Evolutionary conservation across 176 grass and related monocot species (phyloP).

Genomic region (Oryza glumipatula): DNA sequence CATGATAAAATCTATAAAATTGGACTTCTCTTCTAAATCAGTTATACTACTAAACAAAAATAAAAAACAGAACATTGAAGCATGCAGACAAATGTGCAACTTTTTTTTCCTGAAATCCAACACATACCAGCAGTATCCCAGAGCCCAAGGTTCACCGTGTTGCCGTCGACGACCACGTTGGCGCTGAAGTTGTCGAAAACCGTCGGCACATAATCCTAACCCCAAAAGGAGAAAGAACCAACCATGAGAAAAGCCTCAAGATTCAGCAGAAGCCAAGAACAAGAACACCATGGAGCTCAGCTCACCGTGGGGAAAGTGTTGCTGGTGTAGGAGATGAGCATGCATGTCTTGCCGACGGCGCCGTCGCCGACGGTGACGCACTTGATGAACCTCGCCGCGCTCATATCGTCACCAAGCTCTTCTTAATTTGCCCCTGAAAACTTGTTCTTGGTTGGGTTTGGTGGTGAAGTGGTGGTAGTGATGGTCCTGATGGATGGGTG

Average conservation of each 20-base stretch:
- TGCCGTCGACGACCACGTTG: slow-evolving; percentile 54
- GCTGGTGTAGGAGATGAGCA: slow-evolving; percentile 98
- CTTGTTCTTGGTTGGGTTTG: slow-evolving; percentile 1
- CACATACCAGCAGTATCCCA: slow-evolving; percentile 57
- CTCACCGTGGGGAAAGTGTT: slow-evolving; percentile 82
- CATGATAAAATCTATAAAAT: background rate
- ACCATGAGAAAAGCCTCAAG: background rate
- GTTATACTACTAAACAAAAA: background rate
- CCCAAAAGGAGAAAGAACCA: background rate
- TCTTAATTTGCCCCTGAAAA: background rate
- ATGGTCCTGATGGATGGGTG: background rate
- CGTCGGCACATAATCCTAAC: slow-evolving; percentile 57
- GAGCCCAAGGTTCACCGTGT: slow-evolving; percentile 56
- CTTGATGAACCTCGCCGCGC: slow-evolving; percentile 81
- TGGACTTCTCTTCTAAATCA: background rate
- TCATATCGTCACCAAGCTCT: slow-evolving; percentile 34
- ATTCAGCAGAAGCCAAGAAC: background rate
- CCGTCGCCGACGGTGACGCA: slow-evolving; percentile 89
- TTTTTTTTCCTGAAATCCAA: background rate
- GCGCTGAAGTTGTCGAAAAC: slow-evolving; percentile 53
- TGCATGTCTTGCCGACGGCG: slow-evolving; percentile 87
- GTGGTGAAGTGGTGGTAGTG: background rate
- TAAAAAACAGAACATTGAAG: background rate
- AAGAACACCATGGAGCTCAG: background rate
- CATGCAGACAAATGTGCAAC: background rate